A percentile compares a stretch with the other conserved stretches of the same genome.
Conservation (phyloP, 768 basidiomycete genomes). For the Agrocybe praecox region DNA sequence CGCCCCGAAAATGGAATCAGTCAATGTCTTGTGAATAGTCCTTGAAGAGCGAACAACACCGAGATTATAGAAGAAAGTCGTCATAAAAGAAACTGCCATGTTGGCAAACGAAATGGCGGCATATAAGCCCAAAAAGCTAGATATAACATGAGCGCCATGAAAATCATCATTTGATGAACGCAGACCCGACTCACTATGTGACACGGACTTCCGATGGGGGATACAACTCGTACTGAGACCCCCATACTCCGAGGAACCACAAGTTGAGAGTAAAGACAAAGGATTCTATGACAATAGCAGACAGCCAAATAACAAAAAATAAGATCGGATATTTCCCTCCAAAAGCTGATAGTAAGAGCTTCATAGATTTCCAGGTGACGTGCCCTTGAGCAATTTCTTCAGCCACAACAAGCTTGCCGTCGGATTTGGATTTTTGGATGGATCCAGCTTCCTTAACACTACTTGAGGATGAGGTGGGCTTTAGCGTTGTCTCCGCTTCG, state of each 20-base stretch:
- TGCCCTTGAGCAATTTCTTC: constrained; percentile 57
- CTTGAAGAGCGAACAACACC: constrained; percentile 31
- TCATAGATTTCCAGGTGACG: constrained; percentile 28
- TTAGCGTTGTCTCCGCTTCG: no score
- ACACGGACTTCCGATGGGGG: constrained; percentile 33
- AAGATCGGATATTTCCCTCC: constrained; percentile 33
- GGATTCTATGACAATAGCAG: constrained; percentile 24
- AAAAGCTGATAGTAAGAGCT: constrained; percentile 35
- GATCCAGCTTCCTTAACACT: constrained; percentile 19
- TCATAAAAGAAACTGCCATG: not conserved
- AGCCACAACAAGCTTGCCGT: constrained; percentile 59
- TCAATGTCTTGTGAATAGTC: constrained; percentile 12
- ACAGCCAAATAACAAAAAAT: constrained; percentile 32
- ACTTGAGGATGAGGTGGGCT: no score
- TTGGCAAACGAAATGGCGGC: not conserved
- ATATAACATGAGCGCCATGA: constrained; percentile 1
- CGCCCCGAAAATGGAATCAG: constrained; percentile 15
- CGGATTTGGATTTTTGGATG: constrained; percentile 20
- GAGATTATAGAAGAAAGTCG: constrained; percentile 35
- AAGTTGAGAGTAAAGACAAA: constrained; percentile 30
- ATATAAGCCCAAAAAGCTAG: constrained; percentile 6
- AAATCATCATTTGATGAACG: no score
- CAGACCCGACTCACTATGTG: constrained; percentile 38
- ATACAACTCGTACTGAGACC: constrained; percentile 41
- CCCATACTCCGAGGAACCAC: constrained; percentile 49